Conservation (phyloP, 1,284 basidiomycete species). For the Rhodotorula sp. region DNA sequence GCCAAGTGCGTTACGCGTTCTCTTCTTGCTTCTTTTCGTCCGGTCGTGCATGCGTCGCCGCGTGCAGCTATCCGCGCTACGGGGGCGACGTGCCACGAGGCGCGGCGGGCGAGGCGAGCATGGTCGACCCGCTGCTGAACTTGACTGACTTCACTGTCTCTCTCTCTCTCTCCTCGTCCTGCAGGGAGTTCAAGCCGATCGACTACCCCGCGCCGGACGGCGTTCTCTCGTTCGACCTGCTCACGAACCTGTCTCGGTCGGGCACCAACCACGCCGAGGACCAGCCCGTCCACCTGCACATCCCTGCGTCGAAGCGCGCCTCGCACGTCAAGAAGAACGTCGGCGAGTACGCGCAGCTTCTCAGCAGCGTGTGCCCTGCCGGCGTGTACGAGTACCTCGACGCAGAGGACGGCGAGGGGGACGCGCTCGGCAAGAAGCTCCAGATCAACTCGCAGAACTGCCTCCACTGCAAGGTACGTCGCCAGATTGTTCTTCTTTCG, state of each 20-base stretch:
- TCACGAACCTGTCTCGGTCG: slow-evolving; percentile 87
- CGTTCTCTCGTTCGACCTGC: slow-evolving; percentile 88
- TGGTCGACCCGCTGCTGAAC: too few species aligned
- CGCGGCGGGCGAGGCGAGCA: not conserved
- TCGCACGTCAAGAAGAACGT: slow-evolving; percentile 73
- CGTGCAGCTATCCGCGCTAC: too few species aligned
- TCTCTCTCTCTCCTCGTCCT: not conserved
- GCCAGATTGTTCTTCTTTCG: too few species aligned
- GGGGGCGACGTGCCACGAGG: too few species aligned
- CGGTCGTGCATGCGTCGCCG: too few species aligned
- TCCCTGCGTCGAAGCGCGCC: slow-evolving; percentile 57
- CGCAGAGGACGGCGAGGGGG: slow-evolving; percentile 58
- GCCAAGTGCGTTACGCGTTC: slow-evolving; percentile 60
- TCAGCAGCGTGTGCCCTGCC: slow-evolving; percentile 89
- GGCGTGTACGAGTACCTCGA: slow-evolving; percentile 96
- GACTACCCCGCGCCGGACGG: slow-evolving; percentile 88
- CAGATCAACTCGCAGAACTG: slow-evolving; percentile 97
- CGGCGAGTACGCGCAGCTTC: slow-evolving; percentile 77
- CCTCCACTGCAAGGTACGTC: slow-evolving; percentile 77
- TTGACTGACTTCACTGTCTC: not conserved
- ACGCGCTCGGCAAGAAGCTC: slow-evolving; percentile 74
- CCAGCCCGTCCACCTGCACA: slow-evolving; percentile 81
- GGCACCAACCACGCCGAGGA: slow-evolving; percentile 97
- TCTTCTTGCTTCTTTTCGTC: not conserved
- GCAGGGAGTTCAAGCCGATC: slow-evolving; percentile 73